Evolutionary conservation across 1,284 basidiomycete species (phyloP).

Genomic region (Ustilago vetiveriae): DNA sequence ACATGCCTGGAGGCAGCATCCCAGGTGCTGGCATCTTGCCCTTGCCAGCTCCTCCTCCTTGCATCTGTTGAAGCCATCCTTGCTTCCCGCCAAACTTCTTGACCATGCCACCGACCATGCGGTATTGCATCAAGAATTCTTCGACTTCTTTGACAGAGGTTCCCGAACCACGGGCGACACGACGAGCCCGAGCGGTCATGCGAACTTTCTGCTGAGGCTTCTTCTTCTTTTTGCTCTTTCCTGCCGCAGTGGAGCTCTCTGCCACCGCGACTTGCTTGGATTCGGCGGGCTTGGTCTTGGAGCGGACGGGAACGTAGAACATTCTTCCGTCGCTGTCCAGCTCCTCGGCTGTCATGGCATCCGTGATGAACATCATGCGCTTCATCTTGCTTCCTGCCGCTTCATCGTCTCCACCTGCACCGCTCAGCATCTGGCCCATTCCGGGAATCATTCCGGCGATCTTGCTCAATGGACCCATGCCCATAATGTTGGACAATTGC

Average conservation of each 20-base stretch:
- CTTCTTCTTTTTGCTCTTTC: conserved; percentile 50
- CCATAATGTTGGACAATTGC: conserved; percentile 96
- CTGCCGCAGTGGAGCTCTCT: conserved; percentile 34
- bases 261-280: conserved; percentile 30
- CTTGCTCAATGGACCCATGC: conserved; percentile 97
- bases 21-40: conserved; percentile 52
- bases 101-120: conserved; percentile 71
- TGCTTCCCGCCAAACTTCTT: conserved; percentile 96
- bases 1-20: conserved; percentile 64
- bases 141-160: conserved; percentile 96
- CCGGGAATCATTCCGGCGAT: conserved; percentile 99
- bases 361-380: conserved; percentile 98
- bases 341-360: conserved; percentile 93
- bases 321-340: conserved; percentile 90
- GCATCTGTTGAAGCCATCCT: conserved; percentile 70
- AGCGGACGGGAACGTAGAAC: conserved; percentile 54
- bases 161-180: conserved; percentile 93
- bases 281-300: conserved; percentile 28
- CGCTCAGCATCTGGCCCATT: conserved; percentile 80
- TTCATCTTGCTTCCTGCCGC: conserved; percentile 88
- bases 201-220: conserved; percentile 54
- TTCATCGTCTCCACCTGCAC: conserved; percentile 76
- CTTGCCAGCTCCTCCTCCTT: conserved; percentile 45
- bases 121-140: conserved; percentile 78
- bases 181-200: conserved; percentile 70